Evolutionary conservation across 148 eudicot species (phyloP), one percentile per base, ranked within the genome.

Genomic region (Vaccinium macrocarpon): DNA sequence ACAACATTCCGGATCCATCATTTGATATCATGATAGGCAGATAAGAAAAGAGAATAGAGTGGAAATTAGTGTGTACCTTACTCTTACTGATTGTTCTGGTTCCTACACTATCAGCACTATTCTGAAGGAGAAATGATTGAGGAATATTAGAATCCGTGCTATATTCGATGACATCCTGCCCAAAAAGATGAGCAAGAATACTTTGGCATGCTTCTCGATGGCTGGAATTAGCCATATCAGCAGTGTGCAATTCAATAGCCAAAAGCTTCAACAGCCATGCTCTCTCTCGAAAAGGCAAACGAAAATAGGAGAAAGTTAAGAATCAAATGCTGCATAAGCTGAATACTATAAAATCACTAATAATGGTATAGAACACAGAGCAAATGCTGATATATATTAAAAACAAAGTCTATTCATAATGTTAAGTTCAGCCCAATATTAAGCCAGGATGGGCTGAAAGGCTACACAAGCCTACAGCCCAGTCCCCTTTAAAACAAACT

Each of bases 261-360:
- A 93, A 89, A 85, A 97, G 97, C 90, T 97, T 97, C 92, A 95
- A 92, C 86, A 97, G 78, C 99, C 99, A 97, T 6, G 98, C 99
- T 89, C 98, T 91, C 98, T 95, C 90, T n/a, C 61, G 86, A 79
- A 87, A 87, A 85, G 61, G 68, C 4, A 77, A 77, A 52, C 46
- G 66, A 79, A 79, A 74, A 51, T 52, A 77, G 13, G 38, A 73
- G 62, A 51, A 4, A n/a, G 62, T 50, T 32, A 55, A 53, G 27
- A 50, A 81, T 64, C 50, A 53, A 85, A 55, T 72, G 82, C 57
- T 12, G 71, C 59, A 53, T 1, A 14, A 53, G 57, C 79, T 2
- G 77, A 75, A 89, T 18, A 10, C 48, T 23, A 66, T 19, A 46
- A 78, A 82, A 82, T 49, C 82, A 88, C n/a, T 48, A 15, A 25